Conservation (phyloP, 495 filamentous ascomycete genomes). For the Aspergillus indologenus region DNA sequence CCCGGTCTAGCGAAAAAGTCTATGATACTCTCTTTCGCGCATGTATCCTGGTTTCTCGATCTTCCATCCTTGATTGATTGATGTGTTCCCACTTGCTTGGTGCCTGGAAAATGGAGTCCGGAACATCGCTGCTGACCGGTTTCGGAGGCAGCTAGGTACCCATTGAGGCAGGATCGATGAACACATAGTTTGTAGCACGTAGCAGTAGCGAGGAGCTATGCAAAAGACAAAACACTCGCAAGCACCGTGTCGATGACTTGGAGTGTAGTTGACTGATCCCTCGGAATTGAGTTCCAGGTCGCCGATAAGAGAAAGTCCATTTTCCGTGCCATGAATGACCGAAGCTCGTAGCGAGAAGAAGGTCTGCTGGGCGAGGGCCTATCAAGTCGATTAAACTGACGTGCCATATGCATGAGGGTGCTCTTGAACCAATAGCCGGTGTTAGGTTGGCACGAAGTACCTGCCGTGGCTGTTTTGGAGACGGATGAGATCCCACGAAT, state of each 20-base stretch:
- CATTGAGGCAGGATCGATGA: too few species aligned
- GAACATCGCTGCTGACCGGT: too few species aligned
- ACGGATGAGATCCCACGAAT: neutral
- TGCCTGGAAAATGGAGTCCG: too few species aligned
- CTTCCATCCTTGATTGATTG: too few species aligned
- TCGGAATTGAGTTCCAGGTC: neutral
- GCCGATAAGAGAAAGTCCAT: neutral
- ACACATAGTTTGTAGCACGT: too few species aligned
- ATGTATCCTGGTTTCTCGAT: too few species aligned
- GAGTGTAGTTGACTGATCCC: neutral
- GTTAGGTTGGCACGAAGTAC: neutral
- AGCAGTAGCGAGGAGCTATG: too few species aligned
- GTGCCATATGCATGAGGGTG: neutral
- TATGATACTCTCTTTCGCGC: too few species aligned
- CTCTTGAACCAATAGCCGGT: neutral
- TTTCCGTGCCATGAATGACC: neutral
- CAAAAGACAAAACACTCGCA: too few species aligned
- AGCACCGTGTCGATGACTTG: too few species aligned
- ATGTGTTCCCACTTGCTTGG: neutral
- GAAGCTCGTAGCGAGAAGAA: neutral
- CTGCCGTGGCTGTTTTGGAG: neutral
- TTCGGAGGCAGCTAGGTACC: too few species aligned
- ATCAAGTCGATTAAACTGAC: neutral
- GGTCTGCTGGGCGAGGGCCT: neutral
- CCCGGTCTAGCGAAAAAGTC: too few species aligned